Conservation (phyloP, 352 stramenopile species). For the Phytopythium vexans region DNA sequence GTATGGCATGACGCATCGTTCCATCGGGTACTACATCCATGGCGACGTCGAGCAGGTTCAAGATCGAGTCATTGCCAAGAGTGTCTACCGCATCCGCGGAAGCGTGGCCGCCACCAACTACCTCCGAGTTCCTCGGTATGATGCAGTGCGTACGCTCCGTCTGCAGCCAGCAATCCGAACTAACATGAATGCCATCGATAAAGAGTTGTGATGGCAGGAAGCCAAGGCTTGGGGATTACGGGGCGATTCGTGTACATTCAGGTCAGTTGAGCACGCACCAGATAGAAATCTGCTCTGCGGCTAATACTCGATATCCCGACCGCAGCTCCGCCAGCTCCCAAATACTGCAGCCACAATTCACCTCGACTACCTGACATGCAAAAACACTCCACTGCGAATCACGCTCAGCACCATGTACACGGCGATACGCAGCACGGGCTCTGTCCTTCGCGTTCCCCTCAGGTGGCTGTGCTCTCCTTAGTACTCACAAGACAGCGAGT, state of each 20-base stretch:
- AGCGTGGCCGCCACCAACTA: slow-evolving; percentile 74
- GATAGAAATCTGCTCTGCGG: too few species aligned
- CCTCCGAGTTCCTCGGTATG: slow-evolving; percentile 57
- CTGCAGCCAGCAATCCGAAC: neutral
- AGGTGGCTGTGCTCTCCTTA: slow-evolving; percentile 11
- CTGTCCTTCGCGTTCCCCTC: slow-evolving; percentile 57
- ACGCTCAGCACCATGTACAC: slow-evolving; percentile 74
- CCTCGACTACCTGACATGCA: slow-evolving; percentile 63
- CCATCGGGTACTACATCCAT: slow-evolving; percentile 47
- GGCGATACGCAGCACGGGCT: slow-evolving; percentile 46
- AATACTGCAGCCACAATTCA: slow-evolving; percentile 56
- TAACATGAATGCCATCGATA: neutral
- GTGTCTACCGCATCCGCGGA: slow-evolving; percentile 71
- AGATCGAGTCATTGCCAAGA: slow-evolving; percentile 71
- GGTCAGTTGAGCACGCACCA: slow-evolving; percentile 10
- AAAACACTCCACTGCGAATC: slow-evolving; percentile 63
- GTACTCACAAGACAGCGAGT: too few species aligned
- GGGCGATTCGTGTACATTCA: slow-evolving; percentile 74
- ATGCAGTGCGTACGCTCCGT: neutral
- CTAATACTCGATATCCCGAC: neutral
- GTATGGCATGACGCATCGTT: slow-evolving; percentile 57
- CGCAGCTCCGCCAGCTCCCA: slow-evolving; percentile 33
- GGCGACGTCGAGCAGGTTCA: slow-evolving; percentile 69
- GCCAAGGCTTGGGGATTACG: slow-evolving; percentile 56
- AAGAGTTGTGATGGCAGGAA: slow-evolving; percentile 44